Evolutionary conservation across 495 filamentous ascomycete species (phyloP), one percentile per base, ranked within the genome.

Genomic region (Penicillium steckii): DNA sequence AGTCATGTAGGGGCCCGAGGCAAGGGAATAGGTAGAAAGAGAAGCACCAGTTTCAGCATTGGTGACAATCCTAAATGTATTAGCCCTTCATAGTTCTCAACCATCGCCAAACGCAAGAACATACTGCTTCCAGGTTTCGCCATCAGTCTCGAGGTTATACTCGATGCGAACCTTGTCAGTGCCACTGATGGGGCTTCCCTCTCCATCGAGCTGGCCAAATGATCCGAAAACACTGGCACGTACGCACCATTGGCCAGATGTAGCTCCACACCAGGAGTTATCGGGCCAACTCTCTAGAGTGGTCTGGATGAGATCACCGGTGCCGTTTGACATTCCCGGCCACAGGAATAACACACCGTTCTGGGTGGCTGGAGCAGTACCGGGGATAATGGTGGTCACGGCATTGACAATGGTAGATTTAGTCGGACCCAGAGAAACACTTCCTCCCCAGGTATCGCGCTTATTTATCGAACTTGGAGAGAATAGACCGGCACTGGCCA

Each of bases 281-380:
- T 51, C 53, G 4, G 55, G 45, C 67, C 67, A 70, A 52, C 62
- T 65, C 33, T 72, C 66, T 1, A 70, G 57, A 17, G 67, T 70
- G 1, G 69, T 67, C 59, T 75, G 69, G 50, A 74, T 55, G 15
- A 75, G 50, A 45, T 75, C 72, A 3, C 72, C 71, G 1, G 72
- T 75, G 27, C 71, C 66, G 48, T 75, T 75, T 56, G 68, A 71
- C 70, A 75, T 75, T 0, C 70, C 72, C 13, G 70, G 72, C 72
- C 72, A 75, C 22, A 75, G 59, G 59, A 72, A 75, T 0, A 75
- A 57, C 18, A 55, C 61, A 6, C 71, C 71, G 38, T 60, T 66
- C 50, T 75, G 71, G 2, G 68, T 67, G 0, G 63, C 23, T 3
- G 72, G 69, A 0, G 69, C 68, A 26, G 59, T 42, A 21, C 71